These are phyloP conservation scores for Trypanosoma platydactyli DNA, from an alignment of 208 protist species.

Conservation along the genomic window DNA sequence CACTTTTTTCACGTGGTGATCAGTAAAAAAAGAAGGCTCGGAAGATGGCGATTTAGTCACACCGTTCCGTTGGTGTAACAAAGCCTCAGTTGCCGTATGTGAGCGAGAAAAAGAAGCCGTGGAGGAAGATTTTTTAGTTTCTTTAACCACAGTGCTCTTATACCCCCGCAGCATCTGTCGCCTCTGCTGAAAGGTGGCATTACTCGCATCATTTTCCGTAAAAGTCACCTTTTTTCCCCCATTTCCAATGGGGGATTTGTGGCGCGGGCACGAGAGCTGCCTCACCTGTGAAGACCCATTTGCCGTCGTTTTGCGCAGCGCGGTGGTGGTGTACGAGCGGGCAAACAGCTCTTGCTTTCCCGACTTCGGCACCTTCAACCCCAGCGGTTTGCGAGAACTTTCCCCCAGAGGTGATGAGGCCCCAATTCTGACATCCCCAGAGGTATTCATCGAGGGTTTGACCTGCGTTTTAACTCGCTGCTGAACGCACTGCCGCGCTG, in stretches of 20 bases:
- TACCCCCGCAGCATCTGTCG: neutral
- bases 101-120: slow-evolving; percentile 5
- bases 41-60: neutral
- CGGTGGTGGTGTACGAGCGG: slow-evolving; percentile 7
- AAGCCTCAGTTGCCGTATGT: slow-evolving; percentile 6
- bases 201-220: neutral
- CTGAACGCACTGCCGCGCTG: neutral
- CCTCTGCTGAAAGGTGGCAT: neutral
- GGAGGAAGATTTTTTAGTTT: neutral
- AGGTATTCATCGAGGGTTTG: no score
- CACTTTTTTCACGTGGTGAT: neutral
- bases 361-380: no score
- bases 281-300: neutral
- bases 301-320: neutral
- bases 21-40: neutral
- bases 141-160: neutral
- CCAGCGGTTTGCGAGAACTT: neutral
- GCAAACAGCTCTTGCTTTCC: slow-evolving; percentile 2
- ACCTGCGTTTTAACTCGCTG: no score
- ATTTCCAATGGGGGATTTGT: neutral
- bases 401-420: no score
- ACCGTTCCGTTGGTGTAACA: neutral
- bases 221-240: slow-evolving; percentile 8
- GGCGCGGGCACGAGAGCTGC: neutral
- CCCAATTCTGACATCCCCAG: no score